phyloP scores from a whole-genome alignment of 768 basidiomycete species.

The Lactarius evosmus region DNA sequence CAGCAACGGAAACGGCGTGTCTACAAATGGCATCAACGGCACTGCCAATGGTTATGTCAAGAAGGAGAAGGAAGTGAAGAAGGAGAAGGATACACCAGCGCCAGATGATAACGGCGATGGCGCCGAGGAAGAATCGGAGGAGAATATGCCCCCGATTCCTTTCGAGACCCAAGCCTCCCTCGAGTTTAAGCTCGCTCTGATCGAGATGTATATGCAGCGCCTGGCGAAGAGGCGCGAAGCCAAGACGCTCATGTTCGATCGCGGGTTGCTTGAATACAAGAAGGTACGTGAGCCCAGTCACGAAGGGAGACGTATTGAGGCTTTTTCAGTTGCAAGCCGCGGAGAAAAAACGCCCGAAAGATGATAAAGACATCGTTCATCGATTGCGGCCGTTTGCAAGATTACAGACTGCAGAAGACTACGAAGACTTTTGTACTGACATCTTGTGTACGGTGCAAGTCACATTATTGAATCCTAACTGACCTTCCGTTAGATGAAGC shows the following conservation, averaged over 20 bases:
- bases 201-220: conserved; percentile 90
- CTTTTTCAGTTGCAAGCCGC: conserved; percentile 72
- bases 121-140: conserved; percentile 58
- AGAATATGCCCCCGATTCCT: conserved; percentile 67
- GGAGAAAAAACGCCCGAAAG: conserved; percentile 87
- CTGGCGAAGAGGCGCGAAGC: conserved; percentile 80
- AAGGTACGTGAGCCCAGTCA: conserved; percentile 54
- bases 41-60: conserved; percentile 33
- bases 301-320: conserved; percentile 21
- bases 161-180: conserved; percentile 83
- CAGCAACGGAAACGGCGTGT: conserved; percentile 34
- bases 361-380: conserved; percentile 88
- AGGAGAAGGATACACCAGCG: conserved; percentile 24
- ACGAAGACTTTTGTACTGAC: conserved; percentile 83
- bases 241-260: conserved; percentile 88
- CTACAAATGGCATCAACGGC: conserved; percentile 38
- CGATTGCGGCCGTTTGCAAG: conserved; percentile 88
- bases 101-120: conserved; percentile 42
- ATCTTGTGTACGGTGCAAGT: conserved; percentile 68
- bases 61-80: conserved; percentile 45
- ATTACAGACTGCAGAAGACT: conserved; percentile 88
- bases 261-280: conserved; percentile 90
- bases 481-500: conserved; percentile 68
- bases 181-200: conserved; percentile 79
- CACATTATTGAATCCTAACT: conserved; percentile 1